Evolutionary conservation across 1,284 basidiomycete species (phyloP).

Genomic region (Austroboletus rostrupii): DNA sequence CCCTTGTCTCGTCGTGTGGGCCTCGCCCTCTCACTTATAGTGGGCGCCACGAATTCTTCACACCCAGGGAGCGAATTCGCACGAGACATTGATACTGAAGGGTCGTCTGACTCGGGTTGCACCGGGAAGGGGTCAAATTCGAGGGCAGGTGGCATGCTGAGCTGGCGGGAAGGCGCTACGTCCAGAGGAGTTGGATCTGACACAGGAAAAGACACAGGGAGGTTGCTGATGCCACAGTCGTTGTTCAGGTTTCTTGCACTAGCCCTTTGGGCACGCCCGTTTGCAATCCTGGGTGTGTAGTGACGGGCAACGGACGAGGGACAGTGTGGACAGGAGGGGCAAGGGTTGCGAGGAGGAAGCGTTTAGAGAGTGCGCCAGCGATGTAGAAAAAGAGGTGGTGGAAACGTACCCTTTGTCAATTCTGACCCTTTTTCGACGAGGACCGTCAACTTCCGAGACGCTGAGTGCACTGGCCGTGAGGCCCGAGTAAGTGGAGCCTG

Average conservation of each 20-base stretch:
- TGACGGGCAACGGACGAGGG: conserved; percentile 8
- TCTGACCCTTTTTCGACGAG: conserved; percentile 67
- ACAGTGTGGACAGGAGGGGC: conserved; percentile 19
- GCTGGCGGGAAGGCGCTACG: conserved; percentile 34
- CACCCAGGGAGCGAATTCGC: conserved; percentile 55
- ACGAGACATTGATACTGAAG: conserved; percentile 45
- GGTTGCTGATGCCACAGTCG: conserved; percentile 21
- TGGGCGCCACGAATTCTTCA: conserved; percentile 36
- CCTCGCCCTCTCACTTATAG: conserved; percentile 34
- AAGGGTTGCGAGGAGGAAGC: conserved; percentile 20
- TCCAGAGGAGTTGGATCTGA: conserved; percentile 37
- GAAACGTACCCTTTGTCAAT: conserved; percentile 66
- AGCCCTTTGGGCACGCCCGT: conserved; percentile 70
- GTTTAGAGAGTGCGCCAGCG: conserved; percentile 17
- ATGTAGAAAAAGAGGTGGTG: conserved; percentile 18
- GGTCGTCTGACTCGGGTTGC: conserved; percentile 49
- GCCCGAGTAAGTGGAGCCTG: conserved; percentile 77
- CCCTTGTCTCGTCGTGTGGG: conserved; percentile 46
- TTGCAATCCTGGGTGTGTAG: conserved; percentile 40
- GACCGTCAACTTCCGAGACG: conserved; percentile 55
- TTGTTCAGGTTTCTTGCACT: conserved; percentile 65
- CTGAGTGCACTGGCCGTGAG: conserved; percentile 59
- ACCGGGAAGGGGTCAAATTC: conserved; percentile 42
- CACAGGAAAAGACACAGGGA: conserved; percentile 31
- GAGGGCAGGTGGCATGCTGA: conserved; percentile 32